phyloP scores from a whole-genome alignment of 2,329 filamentous ascomycete species.

The Monascus ruber region DNA sequence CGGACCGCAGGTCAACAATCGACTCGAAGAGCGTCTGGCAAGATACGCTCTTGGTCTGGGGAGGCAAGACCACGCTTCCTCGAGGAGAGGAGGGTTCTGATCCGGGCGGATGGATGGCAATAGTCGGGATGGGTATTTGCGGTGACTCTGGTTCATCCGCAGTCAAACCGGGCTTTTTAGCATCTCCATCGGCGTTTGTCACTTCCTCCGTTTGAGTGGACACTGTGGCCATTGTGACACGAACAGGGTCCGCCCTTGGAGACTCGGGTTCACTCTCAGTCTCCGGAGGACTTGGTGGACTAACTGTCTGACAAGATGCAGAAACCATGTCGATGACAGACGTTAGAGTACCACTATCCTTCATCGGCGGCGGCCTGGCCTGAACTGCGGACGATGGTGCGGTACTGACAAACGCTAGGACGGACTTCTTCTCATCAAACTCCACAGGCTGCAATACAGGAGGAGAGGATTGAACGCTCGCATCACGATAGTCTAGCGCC shows the following conservation, averaged over 20 bases:
- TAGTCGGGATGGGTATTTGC: constrained; percentile 59
- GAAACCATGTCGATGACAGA: constrained; percentile 27
- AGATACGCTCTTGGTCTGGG: constrained; percentile 66
- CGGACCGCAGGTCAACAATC: constrained; percentile 38
- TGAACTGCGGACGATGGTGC: neutral
- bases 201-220: constrained; percentile 26
- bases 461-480: constrained; percentile 73
- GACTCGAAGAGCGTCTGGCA: constrained; percentile 60
- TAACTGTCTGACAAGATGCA: constrained; percentile 32
- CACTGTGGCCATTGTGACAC: constrained; percentile 13
- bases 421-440: neutral
- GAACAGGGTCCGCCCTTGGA: constrained; percentile 4
- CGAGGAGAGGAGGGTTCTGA: constrained; percentile 72
- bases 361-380: constrained; percentile 7
- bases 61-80: constrained; percentile 63
- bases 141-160: constrained; percentile 6
- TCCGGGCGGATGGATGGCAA: constrained; percentile 79
- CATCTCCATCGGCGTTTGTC: constrained; percentile 6
- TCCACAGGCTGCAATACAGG: constrained; percentile 30
- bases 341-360: constrained; percentile 21
- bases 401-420: neutral
- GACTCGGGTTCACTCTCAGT: constrained; percentile 20
- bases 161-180: constrained; percentile 5
- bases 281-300: constrained; percentile 24
- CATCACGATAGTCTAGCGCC: constrained; percentile 54